Conservation (phyloP, 805 yeast species). For the Komagataella pseudopastoris region DNA sequence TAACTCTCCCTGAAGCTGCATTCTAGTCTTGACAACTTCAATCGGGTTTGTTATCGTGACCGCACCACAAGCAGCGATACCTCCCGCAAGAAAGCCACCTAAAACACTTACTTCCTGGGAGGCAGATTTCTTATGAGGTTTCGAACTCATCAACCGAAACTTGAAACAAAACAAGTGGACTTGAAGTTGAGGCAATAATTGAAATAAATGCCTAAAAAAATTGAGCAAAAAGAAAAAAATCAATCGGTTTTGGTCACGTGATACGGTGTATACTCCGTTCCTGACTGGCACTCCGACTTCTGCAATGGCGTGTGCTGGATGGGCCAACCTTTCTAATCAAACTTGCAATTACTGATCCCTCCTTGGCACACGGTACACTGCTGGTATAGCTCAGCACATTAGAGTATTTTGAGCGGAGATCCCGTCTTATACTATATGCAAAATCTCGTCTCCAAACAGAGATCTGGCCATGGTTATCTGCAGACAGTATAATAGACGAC, state of each 20-base stretch:
- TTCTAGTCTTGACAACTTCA: constrained; percentile 86
- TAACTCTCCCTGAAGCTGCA: constrained; percentile 95
- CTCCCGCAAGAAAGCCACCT: constrained; percentile 86
- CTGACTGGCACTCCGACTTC: not conserved
- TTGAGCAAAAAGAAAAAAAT: not conserved
- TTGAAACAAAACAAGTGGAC: constrained; percentile 4
- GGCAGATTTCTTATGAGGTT: constrained; percentile 21
- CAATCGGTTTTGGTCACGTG: not conserved
- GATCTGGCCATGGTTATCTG: constrained; percentile 63
- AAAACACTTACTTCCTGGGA: constrained; percentile 48
- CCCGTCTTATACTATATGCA: constrained; percentile 22
- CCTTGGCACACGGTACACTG: not conserved
- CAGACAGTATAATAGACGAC: constrained; percentile 48
- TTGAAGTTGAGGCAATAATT: not conserved
- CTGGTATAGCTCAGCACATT: not conserved
- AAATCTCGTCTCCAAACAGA: constrained; percentile 74
- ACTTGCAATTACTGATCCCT: not conserved
- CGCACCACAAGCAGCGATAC: constrained; percentile 93
- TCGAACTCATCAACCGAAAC: not conserved
- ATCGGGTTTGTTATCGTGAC: constrained; percentile 95
- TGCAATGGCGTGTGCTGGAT: not conserved
- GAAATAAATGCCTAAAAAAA: not conserved
- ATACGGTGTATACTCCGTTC: not conserved
- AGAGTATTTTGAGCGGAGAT: constrained; percentile 13
- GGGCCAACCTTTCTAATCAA: not conserved